Evolutionary conservation across 2,329 filamentous ascomycete genomes (phyloP).

Genomic region (Fusarium ramigenum): DNA sequence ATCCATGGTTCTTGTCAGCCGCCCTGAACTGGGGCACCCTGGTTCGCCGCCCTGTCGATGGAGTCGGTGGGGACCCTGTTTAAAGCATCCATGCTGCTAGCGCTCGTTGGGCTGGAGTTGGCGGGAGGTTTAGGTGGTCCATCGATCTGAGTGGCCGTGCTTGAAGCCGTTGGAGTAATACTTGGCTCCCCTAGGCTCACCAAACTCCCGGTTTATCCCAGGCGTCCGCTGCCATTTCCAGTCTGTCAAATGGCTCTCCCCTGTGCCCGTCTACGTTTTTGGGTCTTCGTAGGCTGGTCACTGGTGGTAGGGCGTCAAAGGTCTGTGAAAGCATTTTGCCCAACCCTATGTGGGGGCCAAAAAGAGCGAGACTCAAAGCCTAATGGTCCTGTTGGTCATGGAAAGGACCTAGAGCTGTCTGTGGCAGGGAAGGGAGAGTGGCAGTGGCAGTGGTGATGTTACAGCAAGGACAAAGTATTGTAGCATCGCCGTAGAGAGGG

Average conservation of each 20-base stretch:
- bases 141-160: constrained; percentile 15
- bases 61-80: constrained; percentile 26
- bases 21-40: constrained; percentile 34
- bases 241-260: constrained; percentile 24
- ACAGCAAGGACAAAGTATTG: constrained; percentile 14
- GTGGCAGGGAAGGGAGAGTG: constrained; percentile 9
- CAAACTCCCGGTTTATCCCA: constrained; percentile 32
- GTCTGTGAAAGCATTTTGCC: constrained; percentile 33
- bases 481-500: constrained; percentile 15
- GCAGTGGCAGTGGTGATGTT: constrained; percentile 7
- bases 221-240: constrained; percentile 18
- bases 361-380: constrained; percentile 28
- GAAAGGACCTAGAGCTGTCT: constrained; percentile 35
- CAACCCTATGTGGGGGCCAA: constrained; percentile 35
- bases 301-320: constrained; percentile 31
- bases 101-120: constrained; percentile 38
- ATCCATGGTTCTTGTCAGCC: constrained; percentile 35
- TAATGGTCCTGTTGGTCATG: constrained; percentile 23
- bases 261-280: constrained; percentile 12
- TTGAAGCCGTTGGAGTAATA: constrained; percentile 18
- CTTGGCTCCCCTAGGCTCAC: constrained; percentile 9
- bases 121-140: constrained; percentile 31
- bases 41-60: constrained; percentile 37
- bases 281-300: constrained; percentile 6
- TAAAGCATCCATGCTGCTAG: constrained; percentile 31